phyloP scores from a whole-genome alignment of 1,139 yeast species.

The Diutina mesorugosa region DNA sequence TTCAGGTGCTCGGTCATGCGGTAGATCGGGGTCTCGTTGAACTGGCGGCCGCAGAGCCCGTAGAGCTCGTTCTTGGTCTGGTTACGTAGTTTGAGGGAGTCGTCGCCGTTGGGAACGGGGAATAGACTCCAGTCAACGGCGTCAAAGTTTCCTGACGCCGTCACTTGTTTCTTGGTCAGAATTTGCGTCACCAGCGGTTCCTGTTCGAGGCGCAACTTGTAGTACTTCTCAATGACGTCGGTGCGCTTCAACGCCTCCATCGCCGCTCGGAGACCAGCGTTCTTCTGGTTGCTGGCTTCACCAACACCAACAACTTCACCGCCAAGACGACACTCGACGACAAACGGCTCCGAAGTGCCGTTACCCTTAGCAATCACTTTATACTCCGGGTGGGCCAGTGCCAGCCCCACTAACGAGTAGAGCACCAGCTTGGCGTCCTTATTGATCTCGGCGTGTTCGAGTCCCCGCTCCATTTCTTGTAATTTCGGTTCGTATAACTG shows the following conservation, averaged over 20 bases:
- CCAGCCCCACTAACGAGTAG: slow-evolving; percentile 71
- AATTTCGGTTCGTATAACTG: neutral
- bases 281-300: slow-evolving; percentile 43
- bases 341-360: slow-evolving; percentile 35
- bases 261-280: slow-evolving; percentile 65
- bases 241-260: slow-evolving; percentile 53
- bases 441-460: slow-evolving; percentile 11
- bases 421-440: slow-evolving; percentile 64
- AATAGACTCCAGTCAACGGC: slow-evolving; percentile 5
- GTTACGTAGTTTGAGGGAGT: slow-evolving; percentile 5
- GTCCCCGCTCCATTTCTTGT: neutral
- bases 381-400: slow-evolving; percentile 55
- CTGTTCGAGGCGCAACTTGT: slow-evolving; percentile 43
- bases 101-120: slow-evolving; percentile 17
- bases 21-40: slow-evolving; percentile 31
- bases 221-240: slow-evolving; percentile 49
- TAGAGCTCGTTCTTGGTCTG: slow-evolving; percentile 29
- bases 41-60: slow-evolving; percentile 25
- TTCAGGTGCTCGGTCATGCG: neutral
- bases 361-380: slow-evolving; percentile 31
- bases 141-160: neutral
- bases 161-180: neutral
- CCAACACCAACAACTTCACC: slow-evolving; percentile 40
- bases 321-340: slow-evolving; percentile 55
- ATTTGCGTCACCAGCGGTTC: slow-evolving; percentile 37